These are phyloP conservation scores for Paraphoma sp. DNA, from an alignment of 2,329 filamentous ascomycete species.

Conservation along the genomic window DNA sequence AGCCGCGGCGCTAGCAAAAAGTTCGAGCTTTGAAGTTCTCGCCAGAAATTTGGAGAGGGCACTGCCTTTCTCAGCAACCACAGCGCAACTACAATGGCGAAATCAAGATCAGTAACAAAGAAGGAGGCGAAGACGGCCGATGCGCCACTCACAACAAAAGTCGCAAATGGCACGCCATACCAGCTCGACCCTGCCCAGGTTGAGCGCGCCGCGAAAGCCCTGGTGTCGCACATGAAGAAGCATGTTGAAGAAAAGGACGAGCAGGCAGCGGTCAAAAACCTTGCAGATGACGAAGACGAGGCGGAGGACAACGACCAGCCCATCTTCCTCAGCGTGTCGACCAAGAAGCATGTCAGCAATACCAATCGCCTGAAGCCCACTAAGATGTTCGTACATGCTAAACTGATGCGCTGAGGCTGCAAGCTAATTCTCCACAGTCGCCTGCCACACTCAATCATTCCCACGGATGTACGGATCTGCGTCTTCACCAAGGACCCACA, in stretches of 20 bases:
- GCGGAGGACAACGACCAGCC: slow-evolving; percentile 56
- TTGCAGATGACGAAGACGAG: slow-evolving; percentile 57
- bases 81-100: slow-evolving; percentile 36
- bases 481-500: slow-evolving; percentile 85
- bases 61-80: slow-evolving; percentile 12
- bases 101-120: slow-evolving; percentile 35
- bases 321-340: slow-evolving; percentile 68
- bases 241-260: slow-evolving; percentile 56
- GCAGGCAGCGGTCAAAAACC: slow-evolving; percentile 59
- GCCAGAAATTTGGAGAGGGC: slow-evolving; percentile 14
- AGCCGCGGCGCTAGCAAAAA: slow-evolving; percentile 19
- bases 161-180: slow-evolving; percentile 46
- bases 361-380: slow-evolving; percentile 81
- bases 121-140: slow-evolving; percentile 34
- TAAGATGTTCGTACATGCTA: slow-evolving; percentile 65
- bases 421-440: slow-evolving; percentile 42
- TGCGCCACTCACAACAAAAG: slow-evolving; percentile 46
- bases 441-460: slow-evolving; percentile 76
- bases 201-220: slow-evolving; percentile 64
- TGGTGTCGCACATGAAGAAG: slow-evolving; percentile 64
- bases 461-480: slow-evolving; percentile 74
- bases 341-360: slow-evolving; percentile 73
- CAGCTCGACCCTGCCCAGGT: slow-evolving; percentile 59
- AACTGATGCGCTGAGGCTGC: neutral
- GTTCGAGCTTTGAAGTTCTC: slow-evolving; percentile 22